Conservation (phyloP, 2,329 filamentous ascomycete genomes). For the Drechslerella coelobrocha region DNA sequence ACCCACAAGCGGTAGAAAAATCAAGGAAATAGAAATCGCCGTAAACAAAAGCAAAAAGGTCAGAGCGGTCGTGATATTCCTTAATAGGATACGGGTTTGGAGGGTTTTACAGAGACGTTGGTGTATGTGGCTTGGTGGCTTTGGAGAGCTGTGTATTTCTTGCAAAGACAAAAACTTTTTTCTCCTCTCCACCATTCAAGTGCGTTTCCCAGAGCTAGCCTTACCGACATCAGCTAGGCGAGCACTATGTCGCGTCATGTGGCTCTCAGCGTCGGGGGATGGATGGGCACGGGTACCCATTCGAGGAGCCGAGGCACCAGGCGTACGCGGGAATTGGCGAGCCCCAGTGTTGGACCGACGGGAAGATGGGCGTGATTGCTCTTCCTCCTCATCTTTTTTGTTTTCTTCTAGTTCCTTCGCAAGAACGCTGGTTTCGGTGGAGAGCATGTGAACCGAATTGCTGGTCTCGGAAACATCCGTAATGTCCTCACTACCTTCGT, state of each 20-base stretch:
- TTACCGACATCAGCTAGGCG: constrained; percentile 24
- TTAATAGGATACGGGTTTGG: neutral
- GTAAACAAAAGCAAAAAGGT: constrained; percentile 5
- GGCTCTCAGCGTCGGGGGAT: constrained; percentile 26
- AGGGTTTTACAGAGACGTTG: neutral
- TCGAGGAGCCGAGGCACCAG: constrained; percentile 18
- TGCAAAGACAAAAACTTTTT: neutral
- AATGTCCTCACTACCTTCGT: constrained; percentile 21
- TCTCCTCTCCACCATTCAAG: neutral
- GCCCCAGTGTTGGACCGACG: constrained; percentile 31
- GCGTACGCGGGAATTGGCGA: constrained; percentile 36
- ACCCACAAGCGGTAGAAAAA: neutral
- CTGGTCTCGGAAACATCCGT: constrained; percentile 10
- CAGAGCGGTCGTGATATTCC: neutral
- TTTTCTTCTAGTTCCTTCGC: constrained; percentile 1
- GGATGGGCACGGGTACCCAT: constrained; percentile 44
- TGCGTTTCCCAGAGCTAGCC: constrained; percentile 14
- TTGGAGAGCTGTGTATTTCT: neutral
- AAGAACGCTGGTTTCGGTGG: constrained; percentile 5
- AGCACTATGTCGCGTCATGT: constrained; percentile 24
- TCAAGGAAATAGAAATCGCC: constrained; percentile 2
- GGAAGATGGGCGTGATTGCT: constrained; percentile 31
- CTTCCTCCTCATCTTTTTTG: constrained; percentile 15
- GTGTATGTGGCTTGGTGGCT: neutral
- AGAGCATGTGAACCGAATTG: constrained; percentile 13